phyloP scores from a whole-genome alignment of 495 filamentous ascomycete species.

The Staphylotrichum longicolle region DNA sequence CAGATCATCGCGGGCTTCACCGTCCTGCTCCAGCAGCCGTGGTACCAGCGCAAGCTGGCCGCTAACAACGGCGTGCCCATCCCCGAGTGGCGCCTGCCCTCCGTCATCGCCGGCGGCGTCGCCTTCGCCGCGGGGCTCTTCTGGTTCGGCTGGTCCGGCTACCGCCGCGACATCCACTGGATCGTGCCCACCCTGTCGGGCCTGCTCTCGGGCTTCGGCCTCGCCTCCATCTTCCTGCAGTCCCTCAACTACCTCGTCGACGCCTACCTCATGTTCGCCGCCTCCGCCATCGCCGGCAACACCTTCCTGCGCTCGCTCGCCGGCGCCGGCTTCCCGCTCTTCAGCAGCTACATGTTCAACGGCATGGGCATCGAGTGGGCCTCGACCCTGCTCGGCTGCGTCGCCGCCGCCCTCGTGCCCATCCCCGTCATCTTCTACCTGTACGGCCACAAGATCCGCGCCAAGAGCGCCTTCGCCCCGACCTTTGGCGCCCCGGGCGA shows the following conservation, averaged over 20 bases:
- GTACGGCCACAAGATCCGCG: constrained; percentile 62
- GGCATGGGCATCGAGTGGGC: constrained; percentile 77
- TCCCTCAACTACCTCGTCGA: constrained; percentile 85
- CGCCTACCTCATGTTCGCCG: constrained; percentile 84
- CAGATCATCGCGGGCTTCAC: constrained; percentile 64
- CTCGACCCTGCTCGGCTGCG: constrained; percentile 69
- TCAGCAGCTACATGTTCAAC: constrained; percentile 76
- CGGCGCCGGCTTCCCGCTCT: constrained; percentile 79
- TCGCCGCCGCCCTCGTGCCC: constrained; percentile 66
- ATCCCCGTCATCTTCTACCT: constrained; percentile 68
- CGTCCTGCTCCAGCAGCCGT: constrained; percentile 64
- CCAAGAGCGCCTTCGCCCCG: constrained; percentile 67
- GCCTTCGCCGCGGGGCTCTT: constrained; percentile 75
- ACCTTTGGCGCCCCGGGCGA: constrained; percentile 28
- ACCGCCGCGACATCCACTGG: constrained; percentile 66
- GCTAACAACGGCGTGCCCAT: constrained; percentile 71
- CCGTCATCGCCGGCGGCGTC: constrained; percentile 71
- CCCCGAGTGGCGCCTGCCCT: constrained; percentile 83
- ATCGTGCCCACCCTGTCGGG: constrained; percentile 77
- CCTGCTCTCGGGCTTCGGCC: constrained; percentile 53
- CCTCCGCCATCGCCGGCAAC: constrained; percentile 85
- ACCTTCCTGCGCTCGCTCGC: constrained; percentile 79
- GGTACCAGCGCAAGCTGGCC: constrained; percentile 64
- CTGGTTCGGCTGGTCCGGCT: constrained; percentile 85
- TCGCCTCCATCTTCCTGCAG: constrained; percentile 82